phyloP scores from a whole-genome alignment of 208 protist genomes.

The Trichomonas tenax region DNA sequence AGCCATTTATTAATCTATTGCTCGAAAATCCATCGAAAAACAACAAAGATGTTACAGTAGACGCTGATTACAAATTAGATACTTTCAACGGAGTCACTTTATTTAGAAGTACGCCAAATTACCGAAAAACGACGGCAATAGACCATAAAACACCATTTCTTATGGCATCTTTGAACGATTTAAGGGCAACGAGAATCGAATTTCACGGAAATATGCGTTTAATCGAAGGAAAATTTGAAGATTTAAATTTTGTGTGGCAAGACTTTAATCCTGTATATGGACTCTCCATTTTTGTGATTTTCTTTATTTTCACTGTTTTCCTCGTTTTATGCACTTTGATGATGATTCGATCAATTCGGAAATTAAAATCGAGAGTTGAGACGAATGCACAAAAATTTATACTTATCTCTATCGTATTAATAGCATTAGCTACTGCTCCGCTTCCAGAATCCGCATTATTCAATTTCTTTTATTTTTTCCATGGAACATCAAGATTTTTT shows the following conservation, averaged over 20 bases:
- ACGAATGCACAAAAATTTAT: background rate
- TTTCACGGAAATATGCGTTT: background rate
- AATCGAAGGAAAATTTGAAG: background rate
- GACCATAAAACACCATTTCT: background rate
- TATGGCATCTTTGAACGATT: background rate
- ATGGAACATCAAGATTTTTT: background rate
- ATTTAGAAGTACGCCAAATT: background rate
- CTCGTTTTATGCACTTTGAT: background rate
- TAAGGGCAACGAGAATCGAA: background rate
- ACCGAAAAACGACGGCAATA: background rate
- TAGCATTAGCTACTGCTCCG: background rate
- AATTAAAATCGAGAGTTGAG: background rate
- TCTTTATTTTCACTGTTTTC: background rate
- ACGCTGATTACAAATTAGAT: background rate
- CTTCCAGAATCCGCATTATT: background rate
- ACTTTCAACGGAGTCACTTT: background rate
- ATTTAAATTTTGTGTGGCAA: background rate
- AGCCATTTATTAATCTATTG: background rate
- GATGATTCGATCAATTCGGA: background rate
- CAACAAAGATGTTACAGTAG: background rate
- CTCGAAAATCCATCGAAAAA: background rate
- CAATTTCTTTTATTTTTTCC: background rate
- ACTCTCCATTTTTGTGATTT: background rate
- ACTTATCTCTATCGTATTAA: background rate
- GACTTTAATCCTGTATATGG: background rate